A percentile compares a stretch with the other conserved stretches of the same genome.
Conservation (phyloP, 2,329 filamentous ascomycete genomes). For the Fusarium staphyleae region DNA sequence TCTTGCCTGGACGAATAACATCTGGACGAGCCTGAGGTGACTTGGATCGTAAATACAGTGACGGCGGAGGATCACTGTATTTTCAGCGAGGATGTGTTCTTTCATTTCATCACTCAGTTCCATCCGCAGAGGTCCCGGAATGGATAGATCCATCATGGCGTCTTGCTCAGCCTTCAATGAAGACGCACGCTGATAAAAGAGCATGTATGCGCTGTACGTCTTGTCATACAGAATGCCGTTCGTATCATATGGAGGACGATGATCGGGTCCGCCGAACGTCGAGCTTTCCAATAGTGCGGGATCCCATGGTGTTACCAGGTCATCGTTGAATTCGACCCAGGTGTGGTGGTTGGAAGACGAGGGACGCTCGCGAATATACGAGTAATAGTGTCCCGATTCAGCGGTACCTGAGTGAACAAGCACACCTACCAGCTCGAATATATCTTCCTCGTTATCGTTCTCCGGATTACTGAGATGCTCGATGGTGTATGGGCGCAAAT, state of each 20-base stretch:
- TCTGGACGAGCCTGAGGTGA: slow-evolving; percentile 71
- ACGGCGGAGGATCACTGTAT: slow-evolving; percentile 74
- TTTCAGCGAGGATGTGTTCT: slow-evolving; percentile 73
- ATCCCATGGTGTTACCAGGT: slow-evolving; percentile 80
- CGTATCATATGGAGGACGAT: slow-evolving; percentile 55
- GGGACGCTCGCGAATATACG: slow-evolving; percentile 85
- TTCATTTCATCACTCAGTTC: slow-evolving; percentile 55
- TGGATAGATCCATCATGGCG: slow-evolving; percentile 46
- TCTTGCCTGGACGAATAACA: slow-evolving; percentile 65
- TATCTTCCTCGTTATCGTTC: slow-evolving; percentile 66
- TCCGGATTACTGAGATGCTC: slow-evolving; percentile 75
- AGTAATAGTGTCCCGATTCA: slow-evolving; percentile 97
- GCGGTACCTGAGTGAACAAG: slow-evolving; percentile 93
- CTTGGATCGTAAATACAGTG: slow-evolving; percentile 81
- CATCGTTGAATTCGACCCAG: slow-evolving; percentile 97
- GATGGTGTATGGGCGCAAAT: slow-evolving; percentile 91
- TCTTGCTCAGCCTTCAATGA: slow-evolving; percentile 64
- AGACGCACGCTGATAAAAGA: slow-evolving; percentile 89
- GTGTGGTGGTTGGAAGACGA: slow-evolving; percentile 53
- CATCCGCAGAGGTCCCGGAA: slow-evolving; percentile 51
- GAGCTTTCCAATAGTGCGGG: slow-evolving; percentile 73
- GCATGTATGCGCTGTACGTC: slow-evolving; percentile 91
- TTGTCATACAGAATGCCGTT: slow-evolving; percentile 66
- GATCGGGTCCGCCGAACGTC: slow-evolving; percentile 80
- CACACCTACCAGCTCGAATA: slow-evolving; percentile 94